Percentiles rank a stretch among this genome's conserved stretches.
These are phyloP conservation scores for Nakazawaea molendinolei DNA, from an alignment of 805 yeast species.

Conservation along the genomic window DNA sequence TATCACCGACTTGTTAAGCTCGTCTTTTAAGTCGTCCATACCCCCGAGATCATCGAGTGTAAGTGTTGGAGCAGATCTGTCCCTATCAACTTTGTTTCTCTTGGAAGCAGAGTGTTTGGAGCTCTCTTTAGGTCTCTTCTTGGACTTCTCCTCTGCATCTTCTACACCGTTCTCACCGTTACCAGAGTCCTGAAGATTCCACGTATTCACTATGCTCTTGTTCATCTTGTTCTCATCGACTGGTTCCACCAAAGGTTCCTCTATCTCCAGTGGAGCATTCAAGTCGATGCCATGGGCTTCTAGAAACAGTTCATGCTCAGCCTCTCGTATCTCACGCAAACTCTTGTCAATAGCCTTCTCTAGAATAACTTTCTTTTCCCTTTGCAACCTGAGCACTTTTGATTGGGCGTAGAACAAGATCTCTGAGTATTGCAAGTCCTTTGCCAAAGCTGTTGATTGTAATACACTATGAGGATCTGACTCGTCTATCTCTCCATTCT, in stretches of 20 bases:
- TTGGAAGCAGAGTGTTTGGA: slow-evolving; percentile 19
- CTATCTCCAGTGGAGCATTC: slow-evolving; percentile 14
- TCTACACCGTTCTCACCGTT: slow-evolving; percentile 12
- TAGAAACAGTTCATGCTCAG: slow-evolving; percentile 52
- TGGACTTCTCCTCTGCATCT: slow-evolving; percentile 27
- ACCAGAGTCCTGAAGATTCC: slow-evolving; percentile 38
- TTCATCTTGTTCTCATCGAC: slow-evolving; percentile 65
- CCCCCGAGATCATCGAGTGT: slow-evolving; percentile 82
- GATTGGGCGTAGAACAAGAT: slow-evolving; percentile 53
- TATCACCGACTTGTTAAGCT: slow-evolving; percentile 84
- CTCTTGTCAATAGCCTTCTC: slow-evolving; percentile 60
- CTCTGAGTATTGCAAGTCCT: slow-evolving; percentile 45
- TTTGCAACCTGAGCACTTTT: slow-evolving; percentile 57
- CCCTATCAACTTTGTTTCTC: slow-evolving; percentile 34
- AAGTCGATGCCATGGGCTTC: slow-evolving; percentile 24
- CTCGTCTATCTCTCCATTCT: slow-evolving; percentile 23
- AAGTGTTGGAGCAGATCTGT: slow-evolving; percentile 63
- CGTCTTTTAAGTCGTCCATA: slow-evolving; percentile 75
- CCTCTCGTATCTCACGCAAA: slow-evolving; percentile 45
- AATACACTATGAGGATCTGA: slow-evolving; percentile 31
- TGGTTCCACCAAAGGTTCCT: slow-evolving; percentile 50
- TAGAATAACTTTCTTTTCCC: slow-evolving; percentile 61
- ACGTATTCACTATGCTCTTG: slow-evolving; percentile 64
- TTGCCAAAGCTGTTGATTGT: slow-evolving; percentile 42
- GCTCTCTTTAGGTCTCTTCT: slow-evolving; percentile 46